phyloP scores from a whole-genome alignment of 768 basidiomycete genomes.

The Kwoniella bestiolae region DNA sequence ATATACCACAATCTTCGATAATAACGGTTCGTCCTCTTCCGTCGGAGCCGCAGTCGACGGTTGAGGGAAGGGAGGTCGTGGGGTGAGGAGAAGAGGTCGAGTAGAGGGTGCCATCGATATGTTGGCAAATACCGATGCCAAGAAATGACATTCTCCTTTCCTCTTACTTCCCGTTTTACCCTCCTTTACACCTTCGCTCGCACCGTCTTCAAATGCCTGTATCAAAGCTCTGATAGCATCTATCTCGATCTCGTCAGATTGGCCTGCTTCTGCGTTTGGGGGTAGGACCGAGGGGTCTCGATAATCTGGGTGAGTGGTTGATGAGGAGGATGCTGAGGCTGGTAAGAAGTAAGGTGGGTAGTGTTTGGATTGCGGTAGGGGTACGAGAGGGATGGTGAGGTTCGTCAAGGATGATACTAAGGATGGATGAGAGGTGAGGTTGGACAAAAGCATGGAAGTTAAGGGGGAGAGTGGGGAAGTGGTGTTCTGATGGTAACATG shows the following conservation, averaged over 20 bases:
- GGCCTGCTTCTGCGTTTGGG: constrained; percentile 48
- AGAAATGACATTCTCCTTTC: constrained; percentile 85
- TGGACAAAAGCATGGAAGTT: constrained; percentile 96
- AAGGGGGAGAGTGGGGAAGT: constrained; percentile 88
- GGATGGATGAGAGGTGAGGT: constrained; percentile 75
- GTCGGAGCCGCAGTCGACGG: constrained; percentile 48
- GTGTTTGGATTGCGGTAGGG: constrained; percentile 40
- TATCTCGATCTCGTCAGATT: constrained; percentile 59
- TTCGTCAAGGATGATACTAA: constrained; percentile 69
- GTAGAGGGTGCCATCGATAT: constrained; percentile 74
- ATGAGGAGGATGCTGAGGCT: constrained; percentile 79
- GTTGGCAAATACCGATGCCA: constrained; percentile 93
- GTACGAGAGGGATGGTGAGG: constrained; percentile 68
- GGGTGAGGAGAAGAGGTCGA: constrained; percentile 76
- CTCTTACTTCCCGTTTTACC: constrained; percentile 60
- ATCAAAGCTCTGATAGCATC: constrained; percentile 78
- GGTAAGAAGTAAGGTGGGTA: constrained; percentile 69
- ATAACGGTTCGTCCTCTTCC: constrained; percentile 70
- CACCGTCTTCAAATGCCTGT: constrained; percentile 83
- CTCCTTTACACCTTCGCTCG: constrained; percentile 63
- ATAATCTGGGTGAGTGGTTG: constrained; percentile 69
- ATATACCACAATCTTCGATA: constrained; percentile 79
- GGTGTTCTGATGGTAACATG: constrained; percentile 69
- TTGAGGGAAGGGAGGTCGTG: constrained; percentile 64
- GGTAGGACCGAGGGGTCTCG: constrained; percentile 62